A percentile compares a stretch with the other conserved stretches of the same genome.
These are phyloP conservation scores for Neoboletus magnificus DNA, from an alignment of 768 basidiomycete species.

Conservation along the genomic window DNA sequence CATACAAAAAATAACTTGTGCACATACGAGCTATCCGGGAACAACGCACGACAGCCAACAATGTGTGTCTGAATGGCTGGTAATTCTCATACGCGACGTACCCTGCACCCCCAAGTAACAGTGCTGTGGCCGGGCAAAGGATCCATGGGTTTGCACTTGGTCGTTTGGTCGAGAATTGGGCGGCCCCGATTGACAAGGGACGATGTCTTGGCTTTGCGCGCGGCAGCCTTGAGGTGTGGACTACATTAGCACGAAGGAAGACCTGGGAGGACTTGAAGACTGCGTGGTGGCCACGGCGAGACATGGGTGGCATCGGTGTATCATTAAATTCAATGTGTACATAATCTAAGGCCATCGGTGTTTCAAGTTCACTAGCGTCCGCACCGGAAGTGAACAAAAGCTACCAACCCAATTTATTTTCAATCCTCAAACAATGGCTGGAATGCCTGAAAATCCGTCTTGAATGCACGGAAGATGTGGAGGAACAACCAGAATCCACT, in stretches of 20 bases:
- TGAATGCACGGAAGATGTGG: not conserved
- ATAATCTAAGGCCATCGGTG: not conserved
- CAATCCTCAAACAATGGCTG: conserved; percentile 35
- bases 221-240: not conserved
- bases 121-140: conserved; percentile 20
- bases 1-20: conserved; percentile 20
- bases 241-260: conserved; percentile 5
- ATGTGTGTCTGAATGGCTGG: conserved; percentile 71
- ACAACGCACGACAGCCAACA: conserved; percentile 74
- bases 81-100: conserved; percentile 60
- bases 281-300: conserved; percentile 10
- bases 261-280: conserved; percentile 10
- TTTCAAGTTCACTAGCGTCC: not conserved
- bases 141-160: conserved; percentile 19
- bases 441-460: conserved; percentile 20
- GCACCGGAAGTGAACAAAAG: not conserved
- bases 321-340: not conserved
- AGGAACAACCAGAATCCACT: not conserved
- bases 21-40: conserved; percentile 67
- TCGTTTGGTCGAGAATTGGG: conserved; percentile 2
- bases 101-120: conserved; percentile 31
- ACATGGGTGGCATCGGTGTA: conserved; percentile 13
- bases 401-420: not conserved
- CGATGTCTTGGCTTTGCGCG: conserved; percentile 5
- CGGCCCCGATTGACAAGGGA: conserved; percentile 10